A percentile compares a stretch with the other conserved stretches of the same genome.
Conservation (phyloP, 805 yeast species). For the Myxozyma lipomycoides region DNA sequence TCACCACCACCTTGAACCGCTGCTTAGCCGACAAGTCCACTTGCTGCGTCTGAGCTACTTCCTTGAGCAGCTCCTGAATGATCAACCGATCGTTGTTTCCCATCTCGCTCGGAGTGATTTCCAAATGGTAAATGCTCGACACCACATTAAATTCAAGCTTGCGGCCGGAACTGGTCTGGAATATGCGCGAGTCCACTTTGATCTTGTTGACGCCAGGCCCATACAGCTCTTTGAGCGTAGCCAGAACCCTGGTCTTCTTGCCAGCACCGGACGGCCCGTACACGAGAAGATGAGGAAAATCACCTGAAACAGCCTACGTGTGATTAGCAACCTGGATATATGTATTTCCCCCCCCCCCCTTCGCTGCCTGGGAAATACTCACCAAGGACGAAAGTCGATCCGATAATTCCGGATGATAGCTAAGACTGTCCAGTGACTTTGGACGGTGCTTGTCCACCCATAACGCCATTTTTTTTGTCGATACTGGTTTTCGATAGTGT, state of each 20-base stretch:
- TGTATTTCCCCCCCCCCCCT: no score
- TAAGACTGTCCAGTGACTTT: slow-evolving; percentile 54
- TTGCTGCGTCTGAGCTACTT: slow-evolving; percentile 91
- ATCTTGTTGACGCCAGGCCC: slow-evolving; percentile 78
- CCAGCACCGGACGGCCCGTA: slow-evolving; percentile 98
- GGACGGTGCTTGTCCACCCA: slow-evolving; percentile 98
- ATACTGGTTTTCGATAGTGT: neutral
- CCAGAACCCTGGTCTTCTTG: slow-evolving; percentile 86
- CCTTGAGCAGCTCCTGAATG: slow-evolving; percentile 88
- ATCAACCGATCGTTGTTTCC: slow-evolving; percentile 94
- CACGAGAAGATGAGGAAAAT: slow-evolving; percentile 85
- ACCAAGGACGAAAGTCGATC: slow-evolving; percentile 57
- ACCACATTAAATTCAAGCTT: slow-evolving; percentile 89
- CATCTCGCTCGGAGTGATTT: slow-evolving; percentile 93
- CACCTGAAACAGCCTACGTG: slow-evolving; percentile 58
- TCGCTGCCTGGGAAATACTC: slow-evolving; percentile 12
- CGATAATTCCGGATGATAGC: slow-evolving; percentile 66
- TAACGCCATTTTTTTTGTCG: slow-evolving; percentile 60
- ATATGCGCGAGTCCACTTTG: slow-evolving; percentile 85
- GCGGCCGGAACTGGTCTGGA: slow-evolving; percentile 63
- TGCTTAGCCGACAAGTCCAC: slow-evolving; percentile 65
- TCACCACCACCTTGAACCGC: slow-evolving; percentile 59
- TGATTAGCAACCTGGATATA: neutral
- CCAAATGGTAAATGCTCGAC: slow-evolving; percentile 86
- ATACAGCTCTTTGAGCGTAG: slow-evolving; percentile 71